These are phyloP conservation scores for Wickerhamiella parazyma DNA, from an alignment of 805 yeast species.

Conservation along the genomic window DNA sequence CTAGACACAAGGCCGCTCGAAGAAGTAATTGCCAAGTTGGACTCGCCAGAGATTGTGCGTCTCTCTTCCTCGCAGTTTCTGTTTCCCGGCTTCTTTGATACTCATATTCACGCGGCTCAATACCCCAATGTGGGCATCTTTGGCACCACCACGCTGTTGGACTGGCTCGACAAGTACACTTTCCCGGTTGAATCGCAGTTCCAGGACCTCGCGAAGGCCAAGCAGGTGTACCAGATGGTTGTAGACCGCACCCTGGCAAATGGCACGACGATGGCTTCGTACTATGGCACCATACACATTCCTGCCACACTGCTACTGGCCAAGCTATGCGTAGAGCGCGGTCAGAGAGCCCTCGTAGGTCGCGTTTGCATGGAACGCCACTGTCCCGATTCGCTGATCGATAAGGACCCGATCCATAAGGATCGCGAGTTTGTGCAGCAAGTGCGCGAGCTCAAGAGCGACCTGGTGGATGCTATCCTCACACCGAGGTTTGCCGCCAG, in stretches of 20 bases:
- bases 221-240: constrained; percentile 48
- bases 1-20: constrained; percentile 11
- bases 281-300: constrained; percentile 78
- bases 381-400: constrained; percentile 51
- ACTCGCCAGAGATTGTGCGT: not conserved
- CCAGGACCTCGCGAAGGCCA: constrained; percentile 40
- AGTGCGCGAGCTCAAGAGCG: constrained; percentile 35
- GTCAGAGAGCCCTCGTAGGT: constrained; percentile 86
- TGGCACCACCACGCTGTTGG: constrained; percentile 69
- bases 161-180: constrained; percentile 80
- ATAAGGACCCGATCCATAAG: constrained; percentile 39
- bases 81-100: constrained; percentile 72
- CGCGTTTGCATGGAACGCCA: constrained; percentile 88
- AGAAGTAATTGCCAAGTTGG: not conserved
- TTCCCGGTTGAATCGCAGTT: constrained; percentile 76
- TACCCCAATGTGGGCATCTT: constrained; percentile 74
- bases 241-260: constrained; percentile 53
- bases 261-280: constrained; percentile 89
- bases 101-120: constrained; percentile 78
- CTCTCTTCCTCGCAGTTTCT: constrained; percentile 34
- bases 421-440: constrained; percentile 47
- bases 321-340: constrained; percentile 45
- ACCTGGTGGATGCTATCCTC: constrained; percentile 52
- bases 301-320: constrained; percentile 67
- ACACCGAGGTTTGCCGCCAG: constrained; percentile 94